Base-by-base conservation (phyloP, 1,284 basidiomycete species). In the Moesziomyces globuligerus region DNA sequence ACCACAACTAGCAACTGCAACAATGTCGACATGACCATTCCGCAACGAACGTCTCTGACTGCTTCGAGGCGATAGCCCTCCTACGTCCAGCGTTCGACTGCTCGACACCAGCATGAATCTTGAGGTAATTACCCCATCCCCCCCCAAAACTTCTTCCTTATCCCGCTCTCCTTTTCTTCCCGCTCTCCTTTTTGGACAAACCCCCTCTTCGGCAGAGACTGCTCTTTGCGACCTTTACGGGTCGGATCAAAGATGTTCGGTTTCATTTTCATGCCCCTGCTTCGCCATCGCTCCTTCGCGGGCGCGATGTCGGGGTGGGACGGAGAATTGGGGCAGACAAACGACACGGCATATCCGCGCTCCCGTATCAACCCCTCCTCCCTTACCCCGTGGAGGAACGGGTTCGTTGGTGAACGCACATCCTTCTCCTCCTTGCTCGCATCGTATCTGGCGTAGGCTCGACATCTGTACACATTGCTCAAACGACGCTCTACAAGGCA, bases 391-490 rank as follows among this genome's bases (percentile, higher is more conserved):
- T 66, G 62, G 62, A 66, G 62, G 62, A 66, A 58, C 54, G 62
- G 62, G 62, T 59, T 66, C 62, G 62, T 66, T 66, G 62, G 62
- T 28, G 50, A 66, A 48, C 62, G 62, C 62, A 66, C 55, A 66
- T 66, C 36, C 32, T 32, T 28, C 17, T 7, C 17, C 34, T 24
- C 21, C n/a, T n/a, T n/a, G n/a, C n/a, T n/a, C n/a, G n/a, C n/a
- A n/a, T n/a, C n/a, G n/a, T n/a, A n/a, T n/a, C n/a, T n/a, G n/a
- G n/a, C n/a, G n/a, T n/a, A n/a, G n/a, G n/a, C n/a, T n/a, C n/a
- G n/a, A n/a, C n/a, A 15, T 11, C 21, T 39, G 18, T 21, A 41
- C 21, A 34, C 26, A 49, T 39, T 39, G 38, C 8, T 34, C 38
- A 23, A 39, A 20, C 7, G 38, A 9, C 29, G 29, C 29, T 32